Conservation (phyloP, 2,329 filamentous ascomycete species). For the Apiospora saccharicola region DNA sequence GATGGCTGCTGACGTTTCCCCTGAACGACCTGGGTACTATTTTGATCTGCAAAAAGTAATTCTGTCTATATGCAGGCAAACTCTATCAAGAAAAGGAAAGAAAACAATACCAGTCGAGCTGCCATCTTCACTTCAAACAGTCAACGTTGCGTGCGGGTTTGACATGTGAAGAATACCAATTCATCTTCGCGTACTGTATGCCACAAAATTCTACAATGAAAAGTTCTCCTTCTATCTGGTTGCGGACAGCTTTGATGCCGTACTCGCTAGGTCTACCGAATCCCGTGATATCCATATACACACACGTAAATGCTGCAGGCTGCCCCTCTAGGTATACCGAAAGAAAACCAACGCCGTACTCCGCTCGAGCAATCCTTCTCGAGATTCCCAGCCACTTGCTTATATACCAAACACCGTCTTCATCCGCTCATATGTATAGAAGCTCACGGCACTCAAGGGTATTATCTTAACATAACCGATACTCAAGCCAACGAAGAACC, state of each 20-base stretch:
- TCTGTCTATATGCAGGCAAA: background rate
- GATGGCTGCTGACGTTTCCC: background rate
- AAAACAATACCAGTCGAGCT: background rate
- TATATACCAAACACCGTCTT: slow-evolving; percentile 73
- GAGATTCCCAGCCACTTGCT: slow-evolving; percentile 26
- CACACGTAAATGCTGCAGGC: slow-evolving; percentile 19
- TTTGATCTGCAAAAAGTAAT: slow-evolving; percentile 12
- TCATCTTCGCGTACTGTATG: slow-evolving; percentile 3
- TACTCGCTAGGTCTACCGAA: slow-evolving; percentile 2
- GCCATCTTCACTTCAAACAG: background rate
- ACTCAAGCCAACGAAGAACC: slow-evolving; percentile 91
- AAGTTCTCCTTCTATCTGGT: background rate
- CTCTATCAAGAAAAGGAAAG: background rate
- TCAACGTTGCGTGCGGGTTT: background rate
- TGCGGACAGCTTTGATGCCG: background rate
- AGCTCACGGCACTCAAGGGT: slow-evolving; percentile 80
- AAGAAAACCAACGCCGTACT: slow-evolving; percentile 17
- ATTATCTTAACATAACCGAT: slow-evolving; percentile 96
- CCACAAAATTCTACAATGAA: slow-evolving; percentile 3
- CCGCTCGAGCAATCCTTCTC: background rate
- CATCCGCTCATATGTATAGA: slow-evolving; percentile 71
- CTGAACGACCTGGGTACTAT: background rate
- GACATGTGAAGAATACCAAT: slow-evolving; percentile 14
- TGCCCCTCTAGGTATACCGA: slow-evolving; percentile 20
- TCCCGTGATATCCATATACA: slow-evolving; percentile 5